Percentiles rank a stretch among this genome's conserved stretches.
These are phyloP conservation scores for Seiridium cupressi DNA, from an alignment of 2,329 filamentous ascomycete genomes.

Conservation along the genomic window DNA sequence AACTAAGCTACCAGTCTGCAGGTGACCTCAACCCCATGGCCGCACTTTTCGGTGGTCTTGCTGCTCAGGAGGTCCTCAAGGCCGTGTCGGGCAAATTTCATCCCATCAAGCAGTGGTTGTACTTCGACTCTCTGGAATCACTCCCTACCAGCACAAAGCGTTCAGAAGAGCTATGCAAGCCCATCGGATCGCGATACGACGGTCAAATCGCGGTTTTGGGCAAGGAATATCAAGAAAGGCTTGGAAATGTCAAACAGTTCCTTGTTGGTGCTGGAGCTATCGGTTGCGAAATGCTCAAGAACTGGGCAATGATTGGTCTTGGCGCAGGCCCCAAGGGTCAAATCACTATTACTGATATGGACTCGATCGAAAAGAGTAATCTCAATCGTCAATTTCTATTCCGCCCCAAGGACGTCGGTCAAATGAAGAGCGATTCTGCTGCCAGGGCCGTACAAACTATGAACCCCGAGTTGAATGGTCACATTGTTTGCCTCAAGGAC, in stretches of 20 bases:
- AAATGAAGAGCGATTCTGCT: constrained; percentile 95
- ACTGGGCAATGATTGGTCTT: constrained; percentile 98
- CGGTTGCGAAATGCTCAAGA: constrained; percentile 98
- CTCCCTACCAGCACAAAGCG: constrained; percentile 73
- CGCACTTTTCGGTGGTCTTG: constrained; percentile 90
- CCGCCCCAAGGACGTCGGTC: constrained; percentile 87
- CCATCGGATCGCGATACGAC: constrained; percentile 83
- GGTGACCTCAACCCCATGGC: constrained; percentile 92
- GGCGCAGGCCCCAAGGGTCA: constrained; percentile 84
- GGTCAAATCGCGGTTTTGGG: constrained; percentile 97
- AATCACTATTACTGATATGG: constrained; percentile 95
- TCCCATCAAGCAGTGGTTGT: constrained; percentile 93
- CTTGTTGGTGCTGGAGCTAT: constrained; percentile 95
- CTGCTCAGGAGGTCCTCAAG: constrained; percentile 94
- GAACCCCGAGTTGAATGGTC: constrained; percentile 88
- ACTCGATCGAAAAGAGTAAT: constrained; percentile 98
- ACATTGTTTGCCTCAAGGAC: constrained; percentile 84
- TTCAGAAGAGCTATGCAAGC: constrained; percentile 85
- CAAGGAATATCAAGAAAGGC: constrained; percentile 88
- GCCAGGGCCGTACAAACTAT: constrained; percentile 86
- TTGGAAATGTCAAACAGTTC: constrained; percentile 88
- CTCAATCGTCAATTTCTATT: constrained; percentile 97
- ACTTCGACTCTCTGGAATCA: constrained; percentile 97
- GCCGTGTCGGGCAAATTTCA: constrained; percentile 97
- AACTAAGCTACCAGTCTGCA: constrained; percentile 90